phyloP scores from a whole-genome alignment of 345 rosid genomes.

The Erucastrum elatum region DNA sequence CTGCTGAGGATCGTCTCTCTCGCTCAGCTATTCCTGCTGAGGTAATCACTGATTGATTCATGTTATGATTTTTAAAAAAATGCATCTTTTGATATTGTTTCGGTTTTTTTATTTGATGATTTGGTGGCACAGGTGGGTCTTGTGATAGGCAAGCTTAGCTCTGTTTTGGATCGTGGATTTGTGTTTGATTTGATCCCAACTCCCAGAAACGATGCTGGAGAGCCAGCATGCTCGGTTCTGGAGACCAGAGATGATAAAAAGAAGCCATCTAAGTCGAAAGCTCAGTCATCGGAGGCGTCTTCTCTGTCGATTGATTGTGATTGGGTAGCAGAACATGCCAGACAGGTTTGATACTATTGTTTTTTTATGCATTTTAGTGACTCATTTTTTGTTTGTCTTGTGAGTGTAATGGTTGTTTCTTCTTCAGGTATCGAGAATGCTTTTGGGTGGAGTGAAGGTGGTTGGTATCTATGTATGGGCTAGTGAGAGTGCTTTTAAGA shows the following conservation, averaged over 20 bases:
- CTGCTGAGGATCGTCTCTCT: conserved; percentile 76
- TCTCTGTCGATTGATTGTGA: conserved; percentile 64
- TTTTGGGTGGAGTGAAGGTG: conserved; percentile 83
- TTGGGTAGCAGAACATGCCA: conserved; percentile 94
- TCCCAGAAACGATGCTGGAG: conserved; percentile 72
- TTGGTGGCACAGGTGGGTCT: conserved; percentile 64
- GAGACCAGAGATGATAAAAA: conserved; percentile 61
- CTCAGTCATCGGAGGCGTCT: conserved; percentile 61
- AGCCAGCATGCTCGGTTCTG: conserved; percentile 65
- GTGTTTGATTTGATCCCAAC: conserved; percentile 82
- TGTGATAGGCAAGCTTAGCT: conserved; percentile 84
- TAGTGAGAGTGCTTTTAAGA: conserved; percentile 71
- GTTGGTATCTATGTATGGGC: conserved; percentile 91
- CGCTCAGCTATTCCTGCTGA: conserved; percentile 65
- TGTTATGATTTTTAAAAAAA: not conserved
- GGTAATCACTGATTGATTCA: conserved; percentile 36
- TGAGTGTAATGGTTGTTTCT: not conserved
- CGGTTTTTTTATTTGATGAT: not conserved
- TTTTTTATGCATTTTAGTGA: not conserved
- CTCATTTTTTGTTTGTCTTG: not conserved
- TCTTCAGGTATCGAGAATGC: conserved; percentile 80
- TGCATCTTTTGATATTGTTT: not conserved
- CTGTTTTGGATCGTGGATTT: conserved; percentile 73
- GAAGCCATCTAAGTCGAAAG: conserved; percentile 62
- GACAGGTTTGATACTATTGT: conserved; percentile 56